Evolutionary conservation across 2,329 filamentous ascomycete species (phyloP).

Genomic region (Alternaria gaisen): DNA sequence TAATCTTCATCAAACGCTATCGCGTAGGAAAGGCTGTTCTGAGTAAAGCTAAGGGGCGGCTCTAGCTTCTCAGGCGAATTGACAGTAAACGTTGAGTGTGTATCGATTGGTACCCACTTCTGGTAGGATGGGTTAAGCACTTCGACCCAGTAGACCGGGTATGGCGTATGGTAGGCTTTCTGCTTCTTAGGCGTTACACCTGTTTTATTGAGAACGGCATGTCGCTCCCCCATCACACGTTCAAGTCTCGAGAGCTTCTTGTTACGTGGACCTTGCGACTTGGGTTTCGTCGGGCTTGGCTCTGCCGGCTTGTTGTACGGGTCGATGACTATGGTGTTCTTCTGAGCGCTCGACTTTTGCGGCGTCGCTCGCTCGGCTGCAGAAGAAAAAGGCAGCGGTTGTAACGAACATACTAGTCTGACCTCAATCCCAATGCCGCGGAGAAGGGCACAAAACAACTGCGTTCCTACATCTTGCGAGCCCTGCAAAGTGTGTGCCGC

Average conservation of each 20-base stretch:
- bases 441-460: slow-evolving; percentile 88
- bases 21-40: slow-evolving; percentile 83
- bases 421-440: slow-evolving; percentile 82
- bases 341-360: slow-evolving; percentile 31
- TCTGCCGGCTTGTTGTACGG: slow-evolving; percentile 38
- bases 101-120: slow-evolving; percentile 90
- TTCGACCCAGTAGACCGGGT: slow-evolving; percentile 94
- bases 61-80: slow-evolving; percentile 81
- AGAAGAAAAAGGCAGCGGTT: slow-evolving; percentile 75
- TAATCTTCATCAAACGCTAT: slow-evolving; percentile 85
- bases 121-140: slow-evolving; percentile 85
- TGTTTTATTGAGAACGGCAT: slow-evolving; percentile 34
- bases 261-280: slow-evolving; percentile 29
- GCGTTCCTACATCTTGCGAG: slow-evolving; percentile 87
- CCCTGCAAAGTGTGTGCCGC: slow-evolving; percentile 76
- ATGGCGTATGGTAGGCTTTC: slow-evolving; percentile 72
- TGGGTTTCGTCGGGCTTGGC: slow-evolving; percentile 31
- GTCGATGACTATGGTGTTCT: slow-evolving; percentile 41
- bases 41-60: slow-evolving; percentile 78
- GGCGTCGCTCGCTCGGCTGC: slow-evolving; percentile 43
- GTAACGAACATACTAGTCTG: slow-evolving; percentile 88
- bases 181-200: slow-evolving; percentile 49
- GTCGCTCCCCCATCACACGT: slow-evolving; percentile 42
- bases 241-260: slow-evolving; percentile 46
- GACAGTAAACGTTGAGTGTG: slow-evolving; percentile 80